These are phyloP conservation scores for Neobulgaria alba DNA, from an alignment of 2,329 filamentous ascomycete species.

Conservation along the genomic window DNA sequence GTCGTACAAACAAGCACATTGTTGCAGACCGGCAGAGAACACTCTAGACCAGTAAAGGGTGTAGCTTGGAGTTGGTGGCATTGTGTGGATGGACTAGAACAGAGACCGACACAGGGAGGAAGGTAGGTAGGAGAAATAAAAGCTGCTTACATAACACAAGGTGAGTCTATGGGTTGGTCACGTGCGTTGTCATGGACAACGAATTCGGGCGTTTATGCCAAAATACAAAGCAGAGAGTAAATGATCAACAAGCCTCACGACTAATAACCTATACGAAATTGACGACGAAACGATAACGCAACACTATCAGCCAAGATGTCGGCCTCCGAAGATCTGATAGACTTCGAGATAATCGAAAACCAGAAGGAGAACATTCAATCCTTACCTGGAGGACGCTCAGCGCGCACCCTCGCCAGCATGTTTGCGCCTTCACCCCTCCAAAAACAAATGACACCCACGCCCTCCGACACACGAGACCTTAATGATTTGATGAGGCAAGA, in stretches of 20 bases:
- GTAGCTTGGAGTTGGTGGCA: too few relatives aligned
- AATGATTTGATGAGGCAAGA: constrained; percentile 74
- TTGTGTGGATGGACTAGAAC: too few relatives aligned
- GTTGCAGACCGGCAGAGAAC: too few relatives aligned
- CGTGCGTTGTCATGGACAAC: background rate
- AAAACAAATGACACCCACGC: constrained; percentile 52
- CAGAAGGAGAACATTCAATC: constrained; percentile 99
- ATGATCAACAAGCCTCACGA: background rate
- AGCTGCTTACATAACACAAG: too few relatives aligned
- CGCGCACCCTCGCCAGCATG: constrained; percentile 75
- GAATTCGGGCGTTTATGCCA: background rate
- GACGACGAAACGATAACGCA: constrained; percentile 9
- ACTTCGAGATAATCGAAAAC: constrained; percentile 88
- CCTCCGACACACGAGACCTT: constrained; percentile 64
- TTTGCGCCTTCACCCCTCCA: constrained; percentile 61
- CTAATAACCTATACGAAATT: constrained; percentile 5
- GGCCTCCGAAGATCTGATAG: constrained; percentile 46
- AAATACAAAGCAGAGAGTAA: too few relatives aligned
- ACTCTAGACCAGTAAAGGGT: too few relatives aligned
- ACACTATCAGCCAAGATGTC: constrained; percentile 32
- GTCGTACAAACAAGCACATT: too few relatives aligned
- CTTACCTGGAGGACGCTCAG: constrained; percentile 79
- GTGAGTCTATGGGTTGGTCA: too few relatives aligned
- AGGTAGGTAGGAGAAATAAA: background rate
- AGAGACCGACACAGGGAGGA: too few relatives aligned